A percentile compares a stretch with the other conserved stretches of the same genome.
phyloP scores from a whole-genome alignment of 495 filamentous ascomycete species.

The Collariella sp. region DNA sequence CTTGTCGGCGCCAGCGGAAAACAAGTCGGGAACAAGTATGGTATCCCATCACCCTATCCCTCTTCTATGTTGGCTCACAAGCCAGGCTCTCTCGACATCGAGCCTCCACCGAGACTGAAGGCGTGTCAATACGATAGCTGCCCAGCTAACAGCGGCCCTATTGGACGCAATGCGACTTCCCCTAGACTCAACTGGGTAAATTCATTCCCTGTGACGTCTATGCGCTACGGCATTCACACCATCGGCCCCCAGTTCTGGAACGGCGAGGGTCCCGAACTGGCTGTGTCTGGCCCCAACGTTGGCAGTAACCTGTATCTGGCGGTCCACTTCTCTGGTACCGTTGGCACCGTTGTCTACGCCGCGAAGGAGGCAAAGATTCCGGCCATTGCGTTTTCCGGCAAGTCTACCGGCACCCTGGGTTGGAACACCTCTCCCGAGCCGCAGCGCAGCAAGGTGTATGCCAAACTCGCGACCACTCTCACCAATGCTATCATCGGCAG shows the following conservation, averaged over 20 bases:
- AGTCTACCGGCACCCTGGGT: conserved; percentile 39
- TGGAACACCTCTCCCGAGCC: conserved; percentile 43
- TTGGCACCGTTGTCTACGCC: conserved; percentile 52
- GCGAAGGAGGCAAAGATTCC: conserved; percentile 47
- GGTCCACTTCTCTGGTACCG: conserved; percentile 53
- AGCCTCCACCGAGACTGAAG: conserved; percentile 35
- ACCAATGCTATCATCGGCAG: conserved; percentile 44
- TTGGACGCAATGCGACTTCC: conserved; percentile 47
- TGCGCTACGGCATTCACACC: conserved; percentile 53
- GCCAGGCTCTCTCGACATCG: conserved; percentile 45
- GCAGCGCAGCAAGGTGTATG: conserved; percentile 48
- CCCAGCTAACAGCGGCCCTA: conserved; percentile 43
- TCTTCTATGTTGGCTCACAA: not conserved
- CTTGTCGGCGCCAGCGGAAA: conserved; percentile 55
- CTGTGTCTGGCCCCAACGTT: conserved; percentile 57
- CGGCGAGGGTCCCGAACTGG: conserved; percentile 45
- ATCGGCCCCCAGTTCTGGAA: conserved; percentile 44
- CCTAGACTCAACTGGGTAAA: conserved; percentile 61
- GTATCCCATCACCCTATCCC: not conserved
- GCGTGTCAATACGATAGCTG: conserved; percentile 54
- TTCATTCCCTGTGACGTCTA: conserved; percentile 56
- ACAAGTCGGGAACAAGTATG: conserved; percentile 54
- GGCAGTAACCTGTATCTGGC: conserved; percentile 49
- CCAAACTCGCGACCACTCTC: conserved; percentile 49
- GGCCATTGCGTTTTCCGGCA: conserved; percentile 55